Conservation (phyloP, 306 rosid species). For the Quercus gilva region DNA sequence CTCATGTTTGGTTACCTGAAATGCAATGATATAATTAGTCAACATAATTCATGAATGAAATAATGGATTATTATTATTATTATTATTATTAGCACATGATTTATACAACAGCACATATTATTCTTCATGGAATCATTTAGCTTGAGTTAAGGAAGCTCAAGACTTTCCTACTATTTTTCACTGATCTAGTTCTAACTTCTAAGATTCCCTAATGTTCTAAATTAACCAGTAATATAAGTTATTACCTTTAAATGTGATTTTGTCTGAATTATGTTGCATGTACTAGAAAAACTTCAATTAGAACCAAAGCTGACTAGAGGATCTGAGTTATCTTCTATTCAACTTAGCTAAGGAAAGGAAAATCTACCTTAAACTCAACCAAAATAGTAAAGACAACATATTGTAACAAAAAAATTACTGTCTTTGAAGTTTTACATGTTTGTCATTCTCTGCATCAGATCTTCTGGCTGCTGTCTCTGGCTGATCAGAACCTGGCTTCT, state of each 20-base stretch:
- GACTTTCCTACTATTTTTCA: conserved; percentile 23
- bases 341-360: background rate
- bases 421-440: conserved; percentile 47
- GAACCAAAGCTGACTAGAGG: conserved; percentile 1
- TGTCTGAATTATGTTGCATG: background rate
- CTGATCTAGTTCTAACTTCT: conserved; percentile 17
- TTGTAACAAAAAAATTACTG: conserved; percentile 5
- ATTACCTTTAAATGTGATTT: background rate
- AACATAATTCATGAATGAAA: background rate
- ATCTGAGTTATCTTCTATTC: background rate
- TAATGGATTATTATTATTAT: background rate
- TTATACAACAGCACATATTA: background rate
- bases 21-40: background rate
- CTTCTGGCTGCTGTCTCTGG: conserved; percentile 33
- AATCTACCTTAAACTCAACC: background rate
- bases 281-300: background rate
- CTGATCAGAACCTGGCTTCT: conserved; percentile 29
- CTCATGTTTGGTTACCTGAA: conserved; percentile 54
- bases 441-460: conserved; percentile 43
- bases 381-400: background rate
- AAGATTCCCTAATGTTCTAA: background rate
- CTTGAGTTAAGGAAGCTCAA: conserved; percentile 8
- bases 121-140: conserved; percentile 10
- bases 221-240: background rate
- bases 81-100: background rate